phyloP scores from a whole-genome alignment of 2,329 filamentous ascomycete species.

The Diaporthe ilicicola region DNA sequence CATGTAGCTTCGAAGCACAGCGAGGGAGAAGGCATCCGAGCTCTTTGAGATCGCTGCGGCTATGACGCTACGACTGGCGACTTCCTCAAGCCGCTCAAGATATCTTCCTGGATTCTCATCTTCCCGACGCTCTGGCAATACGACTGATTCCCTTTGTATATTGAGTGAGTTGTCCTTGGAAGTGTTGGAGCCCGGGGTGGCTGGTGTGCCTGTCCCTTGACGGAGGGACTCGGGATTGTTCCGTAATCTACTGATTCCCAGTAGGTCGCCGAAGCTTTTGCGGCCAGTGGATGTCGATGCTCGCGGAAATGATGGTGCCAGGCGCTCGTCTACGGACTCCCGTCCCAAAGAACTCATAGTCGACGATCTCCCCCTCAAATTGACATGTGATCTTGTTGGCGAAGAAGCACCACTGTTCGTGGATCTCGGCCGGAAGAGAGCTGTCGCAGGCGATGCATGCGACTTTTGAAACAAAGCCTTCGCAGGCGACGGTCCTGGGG shows the following conservation, averaged over 20 bases:
- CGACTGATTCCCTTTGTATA: slow-evolving; percentile 74
- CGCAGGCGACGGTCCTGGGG: slow-evolving; percentile 47
- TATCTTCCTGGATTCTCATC: slow-evolving; percentile 93
- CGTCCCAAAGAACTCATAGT: slow-evolving; percentile 86
- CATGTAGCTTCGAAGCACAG: slow-evolving; percentile 93
- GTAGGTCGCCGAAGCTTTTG: slow-evolving; percentile 91
- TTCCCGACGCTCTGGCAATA: slow-evolving; percentile 81
- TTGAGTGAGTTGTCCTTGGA: slow-evolving; percentile 89
- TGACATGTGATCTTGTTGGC: slow-evolving; percentile 66
- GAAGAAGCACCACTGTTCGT: slow-evolving; percentile 72
- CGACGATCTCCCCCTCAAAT: slow-evolving; percentile 80
- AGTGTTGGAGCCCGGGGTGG: slow-evolving; percentile 72
- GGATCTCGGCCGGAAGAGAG: slow-evolving; percentile 58
- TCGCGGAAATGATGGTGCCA: slow-evolving; percentile 72
- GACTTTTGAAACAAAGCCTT: slow-evolving; percentile 43
- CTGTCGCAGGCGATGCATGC: slow-evolving; percentile 55
- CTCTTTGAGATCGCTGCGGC: slow-evolving; percentile 86
- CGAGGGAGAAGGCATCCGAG: slow-evolving; percentile 82
- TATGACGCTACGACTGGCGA: slow-evolving; percentile 82
- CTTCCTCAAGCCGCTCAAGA: slow-evolving; percentile 81
- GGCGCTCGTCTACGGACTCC: slow-evolving; percentile 74
- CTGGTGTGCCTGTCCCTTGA: slow-evolving; percentile 73
- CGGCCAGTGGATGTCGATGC: slow-evolving; percentile 90
- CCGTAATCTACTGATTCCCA: slow-evolving; percentile 80
- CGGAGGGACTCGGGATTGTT: slow-evolving; percentile 81